Conservation (phyloP, 2,329 filamentous ascomycete genomes). For the Rhinocladiella mackenziei region DNA sequence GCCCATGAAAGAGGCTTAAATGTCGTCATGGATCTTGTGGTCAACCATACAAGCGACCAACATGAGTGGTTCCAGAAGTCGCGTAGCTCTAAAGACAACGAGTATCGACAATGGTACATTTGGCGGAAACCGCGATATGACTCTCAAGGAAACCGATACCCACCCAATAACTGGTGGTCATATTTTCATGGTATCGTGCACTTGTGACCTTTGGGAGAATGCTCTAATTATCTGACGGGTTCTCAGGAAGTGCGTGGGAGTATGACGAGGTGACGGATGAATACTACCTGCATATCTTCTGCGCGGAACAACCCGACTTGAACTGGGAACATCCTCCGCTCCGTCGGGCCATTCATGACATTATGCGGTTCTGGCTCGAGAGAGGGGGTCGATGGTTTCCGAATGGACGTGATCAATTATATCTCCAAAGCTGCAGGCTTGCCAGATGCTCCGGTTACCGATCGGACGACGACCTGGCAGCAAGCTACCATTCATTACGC, state of each 20-base stretch:
- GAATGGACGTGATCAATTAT: too few species aligned
- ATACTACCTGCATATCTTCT: constrained; percentile 70
- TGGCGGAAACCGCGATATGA: constrained; percentile 47
- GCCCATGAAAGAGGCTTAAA: constrained; percentile 59
- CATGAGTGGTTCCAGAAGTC: constrained; percentile 67
- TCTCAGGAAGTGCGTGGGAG: constrained; percentile 45
- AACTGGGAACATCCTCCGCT: too few species aligned
- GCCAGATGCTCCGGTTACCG: too few species aligned
- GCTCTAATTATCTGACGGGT: too few species aligned
- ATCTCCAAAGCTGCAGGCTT: too few species aligned
- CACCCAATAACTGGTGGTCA: constrained; percentile 68
- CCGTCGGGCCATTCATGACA: too few species aligned
- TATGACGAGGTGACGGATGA: constrained; percentile 65
- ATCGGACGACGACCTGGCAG: too few species aligned
- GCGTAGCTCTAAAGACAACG: constrained; percentile 51
- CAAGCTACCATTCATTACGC: too few species aligned
- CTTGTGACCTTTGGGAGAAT: too few species aligned
- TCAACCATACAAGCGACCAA: constrained; percentile 68
- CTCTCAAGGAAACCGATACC: constrained; percentile 53
- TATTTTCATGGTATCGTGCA: constrained; percentile 56
- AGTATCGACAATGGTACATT: constrained; percentile 65
- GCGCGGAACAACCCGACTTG: constrained; percentile 67
- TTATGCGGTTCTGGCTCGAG: too few species aligned
- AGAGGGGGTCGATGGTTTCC: too few species aligned
- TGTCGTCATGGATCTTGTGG: constrained; percentile 67